Evolutionary conservation across 345 rosid genomes (phyloP), one percentile per base, ranked within the genome.

Genomic region (Garcia nutans): DNA sequence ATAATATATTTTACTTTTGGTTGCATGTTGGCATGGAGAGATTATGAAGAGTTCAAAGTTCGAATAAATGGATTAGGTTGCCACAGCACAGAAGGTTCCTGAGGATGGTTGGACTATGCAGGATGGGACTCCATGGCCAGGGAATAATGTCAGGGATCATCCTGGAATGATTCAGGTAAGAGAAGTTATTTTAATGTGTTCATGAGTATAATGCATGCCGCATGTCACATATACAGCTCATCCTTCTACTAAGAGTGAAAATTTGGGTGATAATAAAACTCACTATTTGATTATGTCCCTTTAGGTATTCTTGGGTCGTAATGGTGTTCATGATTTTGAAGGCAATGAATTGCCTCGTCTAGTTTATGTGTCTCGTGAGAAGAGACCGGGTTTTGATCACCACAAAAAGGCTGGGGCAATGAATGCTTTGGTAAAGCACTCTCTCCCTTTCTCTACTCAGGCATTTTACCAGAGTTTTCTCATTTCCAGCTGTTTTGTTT

Each of bases 81-180:
- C 93, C 19, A 88, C 78, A 71, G 98, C 98, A 67, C 89, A 89
- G 79, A 93, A 93, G 87, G 97, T 91, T 61, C 98, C 98, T 52
- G 98, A 93, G 78, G 98, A 93, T 47, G 97, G 97, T 50, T 93
- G 97, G 97, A 93, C 96, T 50, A 93, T 93, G 97, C 97, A 93
- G 80, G 97, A 91, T 69, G 98, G 97, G 60, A 91, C 93, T 74
- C 95, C 91, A 54, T 93, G 97, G 95, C 98, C 98, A 0, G 98
- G 98, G 76, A 93, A 93, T 82, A 88, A 88, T 77, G 92, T 91
- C 66, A 81, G 93, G 65, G 98, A 93, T 87, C 98, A 93, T 80
- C 98, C 98, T 44, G 98, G 97, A 73, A 93, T 93, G 98, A 93
- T 93, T 68, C 98, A 93, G 95, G 98, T 91, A 52, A 83, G 23